phyloP scores from a whole-genome alignment of 345 rosid genomes.

The Anacardium occidentale region DNA sequence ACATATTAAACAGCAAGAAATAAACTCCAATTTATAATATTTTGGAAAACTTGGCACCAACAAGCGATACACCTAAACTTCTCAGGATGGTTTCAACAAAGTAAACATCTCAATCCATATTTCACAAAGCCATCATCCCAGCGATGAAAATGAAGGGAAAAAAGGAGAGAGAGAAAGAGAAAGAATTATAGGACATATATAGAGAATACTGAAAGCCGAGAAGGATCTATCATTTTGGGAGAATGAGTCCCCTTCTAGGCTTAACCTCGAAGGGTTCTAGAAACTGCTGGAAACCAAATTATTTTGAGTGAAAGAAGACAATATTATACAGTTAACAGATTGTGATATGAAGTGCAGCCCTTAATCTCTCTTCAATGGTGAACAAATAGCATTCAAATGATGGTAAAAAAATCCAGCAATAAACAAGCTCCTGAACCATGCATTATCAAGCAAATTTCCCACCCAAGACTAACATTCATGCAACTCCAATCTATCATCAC shows the following conservation, averaged over 20 bases:
- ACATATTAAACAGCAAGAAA: constrained; percentile 12
- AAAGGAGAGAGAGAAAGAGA: neutral
- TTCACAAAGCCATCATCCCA: neutral
- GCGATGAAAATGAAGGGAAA: neutral
- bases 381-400: too few species aligned
- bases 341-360: too few species aligned
- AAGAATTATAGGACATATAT: neutral
- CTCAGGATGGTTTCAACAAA: neutral
- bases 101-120: constrained; percentile 1
- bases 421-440: too few species aligned
- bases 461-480: too few species aligned
- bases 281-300: neutral
- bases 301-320: neutral
- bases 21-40: neutral
- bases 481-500: too few species aligned
- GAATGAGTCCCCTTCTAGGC: neutral
- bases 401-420: too few species aligned
- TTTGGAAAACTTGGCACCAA: constrained; percentile 10
- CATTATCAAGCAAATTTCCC: too few species aligned
- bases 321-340: constrained; percentile 2
- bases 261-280: neutral
- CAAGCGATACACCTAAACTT: neutral
- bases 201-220: neutral
- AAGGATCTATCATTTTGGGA: constrained; percentile 1
- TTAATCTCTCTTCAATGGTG: too few species aligned